Percentiles rank a stretch among this genome's conserved stretches.
Evolutionary conservation across 768 basidiomycete species (phyloP).

Genomic region (Plicaturopsis crispa): DNA sequence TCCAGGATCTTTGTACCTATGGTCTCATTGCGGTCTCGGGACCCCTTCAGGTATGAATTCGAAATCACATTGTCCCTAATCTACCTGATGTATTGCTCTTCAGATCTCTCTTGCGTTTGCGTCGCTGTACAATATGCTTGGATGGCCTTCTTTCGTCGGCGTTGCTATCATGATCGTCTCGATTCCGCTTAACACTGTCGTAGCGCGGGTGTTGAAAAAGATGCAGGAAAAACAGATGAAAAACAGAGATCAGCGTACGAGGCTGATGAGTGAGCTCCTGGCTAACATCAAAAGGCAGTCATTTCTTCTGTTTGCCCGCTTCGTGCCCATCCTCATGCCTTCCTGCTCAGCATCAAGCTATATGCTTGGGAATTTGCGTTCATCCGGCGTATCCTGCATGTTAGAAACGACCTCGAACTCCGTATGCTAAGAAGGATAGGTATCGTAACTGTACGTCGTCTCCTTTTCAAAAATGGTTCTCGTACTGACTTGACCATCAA

Average conservation of each 20-base stretch:
- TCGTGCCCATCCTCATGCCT: not conserved
- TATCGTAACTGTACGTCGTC: conserved; percentile 46
- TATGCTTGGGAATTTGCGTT: conserved; percentile 97
- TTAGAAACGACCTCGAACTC: conserved; percentile 79
- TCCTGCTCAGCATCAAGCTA: conserved; percentile 67
- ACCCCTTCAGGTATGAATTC: conserved; percentile 65
- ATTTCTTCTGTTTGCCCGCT: not conserved
- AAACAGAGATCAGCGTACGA: conserved; percentile 76
- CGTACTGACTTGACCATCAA: conserved; percentile 12
- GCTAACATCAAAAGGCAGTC: conserved; percentile 78
- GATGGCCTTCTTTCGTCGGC: conserved; percentile 88
- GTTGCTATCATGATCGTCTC: conserved; percentile 85
- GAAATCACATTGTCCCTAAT: not conserved
- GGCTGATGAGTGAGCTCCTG: conserved; percentile 90
- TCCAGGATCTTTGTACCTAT: conserved; percentile 78
- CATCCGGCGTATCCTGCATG: conserved; percentile 65
- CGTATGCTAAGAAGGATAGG: conserved; percentile 81
- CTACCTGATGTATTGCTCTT: conserved; percentile 1
- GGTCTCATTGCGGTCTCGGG: conserved; percentile 83
- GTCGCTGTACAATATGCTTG: conserved; percentile 83
- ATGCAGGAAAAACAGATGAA: conserved; percentile 93
- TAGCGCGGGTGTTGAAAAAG: conserved; percentile 61
- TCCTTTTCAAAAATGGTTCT: conserved; percentile 11
- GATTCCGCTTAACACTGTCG: conserved; percentile 68
- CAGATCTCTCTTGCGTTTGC: conserved; percentile 85